Evolutionary conservation across 495 filamentous ascomycete genomes (phyloP).

Genomic region (Daldinia bambusicola): DNA sequence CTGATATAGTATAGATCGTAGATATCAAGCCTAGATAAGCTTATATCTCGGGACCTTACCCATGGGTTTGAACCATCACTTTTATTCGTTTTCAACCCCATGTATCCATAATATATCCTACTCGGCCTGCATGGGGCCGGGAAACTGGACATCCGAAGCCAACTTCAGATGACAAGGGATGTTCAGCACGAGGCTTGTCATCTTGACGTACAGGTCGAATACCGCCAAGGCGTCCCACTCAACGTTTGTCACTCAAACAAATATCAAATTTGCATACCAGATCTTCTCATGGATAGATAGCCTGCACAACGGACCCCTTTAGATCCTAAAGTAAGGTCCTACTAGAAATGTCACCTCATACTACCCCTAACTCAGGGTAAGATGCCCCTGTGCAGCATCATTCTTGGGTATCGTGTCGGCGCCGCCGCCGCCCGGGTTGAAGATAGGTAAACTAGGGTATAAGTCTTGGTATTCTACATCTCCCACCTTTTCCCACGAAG

Average conservation of each 20-base stretch:
- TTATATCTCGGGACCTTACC: constrained; percentile 27
- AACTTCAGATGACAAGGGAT: constrained; percentile 39
- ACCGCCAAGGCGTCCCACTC: constrained; percentile 20
- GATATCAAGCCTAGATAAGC: constrained; percentile 33
- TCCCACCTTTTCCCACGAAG: constrained; percentile 29
- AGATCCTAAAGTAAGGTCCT: constrained; percentile 20
- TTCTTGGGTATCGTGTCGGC: constrained; percentile 14
- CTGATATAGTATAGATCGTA: constrained; percentile 16
- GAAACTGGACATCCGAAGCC: constrained; percentile 25
- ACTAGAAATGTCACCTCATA: constrained; percentile 32
- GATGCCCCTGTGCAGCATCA: constrained; percentile 35
- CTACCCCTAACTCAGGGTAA: constrained; percentile 8
- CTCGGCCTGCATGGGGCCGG: constrained; percentile 30
- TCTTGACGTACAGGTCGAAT: constrained; percentile 12
- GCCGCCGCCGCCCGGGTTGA: constrained; percentile 21
- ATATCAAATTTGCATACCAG: constrained; percentile 27
- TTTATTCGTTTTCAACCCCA: constrained; percentile 5
- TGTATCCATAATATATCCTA: constrained; percentile 18
- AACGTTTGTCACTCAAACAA: constrained; percentile 24
- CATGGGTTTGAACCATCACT: constrained; percentile 12
- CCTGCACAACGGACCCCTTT: constrained; percentile 2
- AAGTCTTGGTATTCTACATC: constrained; percentile 42
- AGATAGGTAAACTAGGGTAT: constrained; percentile 28
- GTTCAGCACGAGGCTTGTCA: constrained; percentile 24
- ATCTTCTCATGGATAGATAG: constrained; percentile 11